Evolutionary conservation across 2,329 filamentous ascomycete species (phyloP), one percentile per base, ranked within the genome.

Genomic region (Aspergillus puulaauensis): DNA sequence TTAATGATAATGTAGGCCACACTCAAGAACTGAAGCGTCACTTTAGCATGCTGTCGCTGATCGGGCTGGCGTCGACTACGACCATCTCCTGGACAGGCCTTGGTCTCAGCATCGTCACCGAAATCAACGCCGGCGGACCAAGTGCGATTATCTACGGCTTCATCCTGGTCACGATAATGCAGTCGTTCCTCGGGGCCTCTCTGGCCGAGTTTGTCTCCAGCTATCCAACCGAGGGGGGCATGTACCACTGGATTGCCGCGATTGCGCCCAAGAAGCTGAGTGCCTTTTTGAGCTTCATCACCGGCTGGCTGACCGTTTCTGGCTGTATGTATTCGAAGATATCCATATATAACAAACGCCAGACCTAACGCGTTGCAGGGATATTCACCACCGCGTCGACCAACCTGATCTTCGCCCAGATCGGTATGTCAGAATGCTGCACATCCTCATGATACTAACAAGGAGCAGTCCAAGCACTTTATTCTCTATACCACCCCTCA

Each of bases 311-410:
- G 31, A 54, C 52, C 3, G 47, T 55, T 11, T 39, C 46, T 43
- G 56, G 55, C n/a, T 55, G 52, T 48, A 51, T 23, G 35, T 49
- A 12, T 33, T 19, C 2, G 27, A 21, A 21, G 19, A 21, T 21
- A 21, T 21, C 2, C 6, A 11, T 11, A 31, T 8, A 27, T 6
- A 11, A 21, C 12, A 11, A 21, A 24, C 15, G 15, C 15, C 4
- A 37, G 3, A 21, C 7, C 54, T 57, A 27, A 57, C 5, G 8
- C 9, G 24, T 2, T 31, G 4, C 39, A 57, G 55, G 55, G 55
- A 57, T 57, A 21, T 57, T 57, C 24, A 57, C 55, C 43, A 57
- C 55, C 6, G 55, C 49, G 6, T 57, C 55, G n/a, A 57, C 55
- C 8, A 57, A 57, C 39, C 35, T 57, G 43, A 52, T 57, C 23